phyloP scores from a whole-genome alignment of 805 yeast species.

The Helenozyma baotianmanensis region DNA sequence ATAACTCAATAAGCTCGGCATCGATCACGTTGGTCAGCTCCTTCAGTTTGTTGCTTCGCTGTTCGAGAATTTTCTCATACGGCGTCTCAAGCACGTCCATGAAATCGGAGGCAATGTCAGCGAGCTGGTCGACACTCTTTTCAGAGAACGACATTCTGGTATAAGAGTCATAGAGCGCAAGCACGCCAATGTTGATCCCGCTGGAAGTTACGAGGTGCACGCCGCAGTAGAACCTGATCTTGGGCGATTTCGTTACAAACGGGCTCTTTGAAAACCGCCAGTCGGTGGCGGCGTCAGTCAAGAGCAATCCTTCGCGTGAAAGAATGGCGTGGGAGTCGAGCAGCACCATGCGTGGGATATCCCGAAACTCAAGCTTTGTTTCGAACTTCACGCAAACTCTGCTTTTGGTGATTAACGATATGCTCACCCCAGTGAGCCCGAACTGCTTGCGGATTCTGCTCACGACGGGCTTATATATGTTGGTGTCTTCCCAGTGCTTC shows the following conservation, averaged over 20 bases:
- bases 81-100: constrained; percentile 39
- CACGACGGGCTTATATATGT: constrained; percentile 35
- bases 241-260: constrained; percentile 56
- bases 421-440: constrained; percentile 48
- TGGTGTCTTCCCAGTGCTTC: constrained; percentile 47
- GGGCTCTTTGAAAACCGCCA: constrained; percentile 69
- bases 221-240: constrained; percentile 59
- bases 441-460: constrained; percentile 37
- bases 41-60: constrained; percentile 4
- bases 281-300: constrained; percentile 59
- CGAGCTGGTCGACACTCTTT: constrained; percentile 30
- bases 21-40: constrained; percentile 9
- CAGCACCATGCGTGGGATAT: constrained; percentile 51
- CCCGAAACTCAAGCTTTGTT: constrained; percentile 43
- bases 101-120: constrained; percentile 36
- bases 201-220: constrained; percentile 47
- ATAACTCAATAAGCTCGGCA: constrained; percentile 28
- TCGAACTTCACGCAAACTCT: constrained; percentile 49
- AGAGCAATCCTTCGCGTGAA: constrained; percentile 49
- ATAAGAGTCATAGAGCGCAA: constrained; percentile 53
- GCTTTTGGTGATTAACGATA: constrained; percentile 51
- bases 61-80: constrained; percentile 10
- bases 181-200: constrained; percentile 49
- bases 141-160: constrained; percentile 36
- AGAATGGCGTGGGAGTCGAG: constrained; percentile 67